A percentile compares a stretch with the other conserved stretches of the same genome.
These are phyloP conservation scores for Neonectria ditissima DNA, from an alignment of 2,329 filamentous ascomycete species.

Conservation along the genomic window DNA sequence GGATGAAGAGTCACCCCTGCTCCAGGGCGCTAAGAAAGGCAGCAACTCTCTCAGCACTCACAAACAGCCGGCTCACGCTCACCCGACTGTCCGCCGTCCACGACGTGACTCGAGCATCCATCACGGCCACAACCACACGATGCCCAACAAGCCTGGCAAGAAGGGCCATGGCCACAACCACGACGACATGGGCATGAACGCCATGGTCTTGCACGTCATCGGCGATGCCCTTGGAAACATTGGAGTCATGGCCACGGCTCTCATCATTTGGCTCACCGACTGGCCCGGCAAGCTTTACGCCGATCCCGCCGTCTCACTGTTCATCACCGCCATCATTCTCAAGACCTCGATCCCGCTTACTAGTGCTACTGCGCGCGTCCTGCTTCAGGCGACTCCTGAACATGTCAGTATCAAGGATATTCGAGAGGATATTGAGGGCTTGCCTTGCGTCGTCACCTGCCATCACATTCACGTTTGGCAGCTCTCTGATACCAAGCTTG, in stretches of 20 bases:
- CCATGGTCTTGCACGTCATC: slow-evolving; percentile 80
- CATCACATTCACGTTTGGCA: slow-evolving; percentile 99
- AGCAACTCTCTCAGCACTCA: slow-evolving; percentile 45
- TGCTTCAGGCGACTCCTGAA: slow-evolving; percentile 92
- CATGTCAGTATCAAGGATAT: slow-evolving; percentile 91
- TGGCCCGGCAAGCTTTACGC: slow-evolving; percentile 87
- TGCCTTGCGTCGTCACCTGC: slow-evolving; percentile 88
- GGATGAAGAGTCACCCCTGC: slow-evolving; percentile 61
- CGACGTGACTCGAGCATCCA: slow-evolving; percentile 69
- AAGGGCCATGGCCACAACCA: slow-evolving; percentile 81
- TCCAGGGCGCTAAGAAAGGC: slow-evolving; percentile 53
- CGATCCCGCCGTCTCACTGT: slow-evolving; percentile 90
- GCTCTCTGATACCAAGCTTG: slow-evolving; percentile 91
- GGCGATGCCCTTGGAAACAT: slow-evolving; percentile 89
- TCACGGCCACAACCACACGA: slow-evolving; percentile 81
- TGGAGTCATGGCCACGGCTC: slow-evolving; percentile 83
- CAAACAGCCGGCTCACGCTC: slow-evolving; percentile 37
- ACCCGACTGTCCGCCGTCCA: slow-evolving; percentile 44
- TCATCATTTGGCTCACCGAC: slow-evolving; percentile 91
- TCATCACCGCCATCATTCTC: slow-evolving; percentile 87
- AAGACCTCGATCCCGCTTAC: slow-evolving; percentile 83
- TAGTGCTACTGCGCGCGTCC: slow-evolving; percentile 83
- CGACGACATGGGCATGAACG: slow-evolving; percentile 94
- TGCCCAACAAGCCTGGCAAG: slow-evolving; percentile 72
- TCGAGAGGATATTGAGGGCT: slow-evolving; percentile 86